Evolutionary conservation across 352 stramenopile genomes (phyloP), one percentile per base, ranked within the genome.

Genomic region (Thraustochytrium sp.): DNA sequence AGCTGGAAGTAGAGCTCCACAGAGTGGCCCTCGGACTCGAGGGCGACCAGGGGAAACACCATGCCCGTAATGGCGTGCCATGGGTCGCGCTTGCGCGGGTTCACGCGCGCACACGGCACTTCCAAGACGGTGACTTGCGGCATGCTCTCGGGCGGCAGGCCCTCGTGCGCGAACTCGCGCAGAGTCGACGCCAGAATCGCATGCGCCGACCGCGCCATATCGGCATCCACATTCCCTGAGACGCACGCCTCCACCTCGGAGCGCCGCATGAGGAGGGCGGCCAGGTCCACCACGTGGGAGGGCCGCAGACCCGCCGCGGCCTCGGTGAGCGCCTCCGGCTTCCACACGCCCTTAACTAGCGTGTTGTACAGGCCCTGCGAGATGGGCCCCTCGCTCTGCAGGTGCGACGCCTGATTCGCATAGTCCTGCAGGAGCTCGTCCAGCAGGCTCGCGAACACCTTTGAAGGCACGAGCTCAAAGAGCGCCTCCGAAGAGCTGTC

Each of bases 1-100:
- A 95, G 89, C 85, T 96, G 92, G 84, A 92, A 96, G 83, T 95
- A 95, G 3, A 92, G 84, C 72, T 94, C 91, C 11, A 94, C 90
- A 23, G 93, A 88, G 16, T 90, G 92, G 82, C 94, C 94, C 42
- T 90, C 92, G 85, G 76, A 80, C 46, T 80, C 68, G 34, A 80
- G 42, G 4, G 68, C 68, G 13, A 75, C 68, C n/a, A 80, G 9
- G 3, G 68, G 68, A 26, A 75, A 44, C 18, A 80, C 68, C 3
- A 80, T 42, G 26, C 68, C 68, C 11, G 68, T 75, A 4, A 80
- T 8, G 0, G 68, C 23, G 46, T 46, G 26, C 68, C 68, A 80
- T 16, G 49, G 2, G 49, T 80, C 68, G 48, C 34, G 29, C 23
- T 34, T 44, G 68, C 63, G 13, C 18, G 44, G 53, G 53, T 80